Conservation (phyloP, 345 rosid species). For the Zanthoxylum bungeanum region DNA sequence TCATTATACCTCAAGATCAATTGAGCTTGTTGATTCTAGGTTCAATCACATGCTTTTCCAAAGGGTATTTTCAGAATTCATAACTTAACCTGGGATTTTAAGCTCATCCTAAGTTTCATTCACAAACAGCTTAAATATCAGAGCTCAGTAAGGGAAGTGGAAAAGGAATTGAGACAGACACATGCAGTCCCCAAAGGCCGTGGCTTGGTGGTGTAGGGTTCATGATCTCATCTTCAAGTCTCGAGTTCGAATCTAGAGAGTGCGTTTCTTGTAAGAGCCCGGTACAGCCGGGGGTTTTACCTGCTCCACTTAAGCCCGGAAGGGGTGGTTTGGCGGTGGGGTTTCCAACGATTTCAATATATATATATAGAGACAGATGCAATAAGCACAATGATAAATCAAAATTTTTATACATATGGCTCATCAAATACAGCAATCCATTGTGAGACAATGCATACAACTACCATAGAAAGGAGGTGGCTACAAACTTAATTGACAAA, state of each 20-base stretch:
- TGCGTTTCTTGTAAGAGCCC: no score
- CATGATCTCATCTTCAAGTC: no score
- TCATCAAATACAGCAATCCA: constrained; percentile 22
- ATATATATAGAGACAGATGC: not conserved
- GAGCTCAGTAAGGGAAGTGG: not conserved
- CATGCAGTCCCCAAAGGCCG: no score
- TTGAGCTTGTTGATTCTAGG: not conserved
- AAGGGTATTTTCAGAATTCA: not conserved
- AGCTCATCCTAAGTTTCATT: not conserved
- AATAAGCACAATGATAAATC: constrained; percentile 9
- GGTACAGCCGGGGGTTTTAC: no score
- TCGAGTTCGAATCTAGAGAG: no score
- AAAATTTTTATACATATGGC: constrained; percentile 42
- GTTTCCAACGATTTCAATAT: no score
- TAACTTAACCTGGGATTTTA: no score
- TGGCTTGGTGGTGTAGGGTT: no score
- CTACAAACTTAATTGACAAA: constrained; percentile 13
- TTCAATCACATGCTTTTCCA: not conserved
- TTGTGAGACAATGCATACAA: not conserved
- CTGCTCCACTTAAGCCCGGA: no score
- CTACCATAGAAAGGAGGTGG: constrained; percentile 11
- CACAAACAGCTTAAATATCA: not conserved
- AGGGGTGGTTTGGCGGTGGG: no score
- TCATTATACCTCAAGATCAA: not conserved
- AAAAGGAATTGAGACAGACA: not conserved